These are phyloP conservation scores for Arthroderma sp. DNA, from an alignment of 2,329 filamentous ascomycete genomes.

Conservation along the genomic window DNA sequence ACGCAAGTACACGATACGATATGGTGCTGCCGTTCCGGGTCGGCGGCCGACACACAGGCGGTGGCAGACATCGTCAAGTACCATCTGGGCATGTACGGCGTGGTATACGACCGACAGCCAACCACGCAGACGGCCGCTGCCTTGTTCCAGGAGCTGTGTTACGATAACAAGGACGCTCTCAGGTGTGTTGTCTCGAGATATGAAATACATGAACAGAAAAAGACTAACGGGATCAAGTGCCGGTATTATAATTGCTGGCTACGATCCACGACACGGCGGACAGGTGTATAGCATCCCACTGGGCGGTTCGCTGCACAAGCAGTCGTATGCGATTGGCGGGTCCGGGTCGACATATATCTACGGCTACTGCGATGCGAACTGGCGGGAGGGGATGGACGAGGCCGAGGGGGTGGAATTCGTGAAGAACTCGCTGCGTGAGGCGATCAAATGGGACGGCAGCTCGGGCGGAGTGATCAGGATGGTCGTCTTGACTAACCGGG, in stretches of 20 bases:
- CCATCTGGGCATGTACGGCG: constrained; percentile 82
- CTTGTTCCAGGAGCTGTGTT: constrained; percentile 96
- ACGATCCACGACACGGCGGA: constrained; percentile 86
- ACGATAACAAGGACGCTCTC: constrained; percentile 87
- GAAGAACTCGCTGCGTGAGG: constrained; percentile 79
- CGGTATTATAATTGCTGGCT: constrained; percentile 96
- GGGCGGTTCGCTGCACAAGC: constrained; percentile 94
- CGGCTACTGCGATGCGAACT: constrained; percentile 94
- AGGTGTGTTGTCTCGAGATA: constrained; percentile 46
- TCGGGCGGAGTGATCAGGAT: constrained; percentile 96
- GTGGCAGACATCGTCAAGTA: constrained; percentile 98
- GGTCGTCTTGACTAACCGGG: constrained; percentile 85
- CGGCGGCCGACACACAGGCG: constrained; percentile 92
- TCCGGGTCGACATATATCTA: constrained; percentile 99
- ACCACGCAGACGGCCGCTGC: constrained; percentile 92
- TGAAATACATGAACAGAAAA: neutral
- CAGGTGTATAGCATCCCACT: constrained; percentile 97
- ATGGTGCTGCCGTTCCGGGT: constrained; percentile 98
- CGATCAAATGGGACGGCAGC: constrained; percentile 99
- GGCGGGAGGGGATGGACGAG: constrained; percentile 90
- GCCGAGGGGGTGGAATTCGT: constrained; percentile 83
- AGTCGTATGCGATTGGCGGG: constrained; percentile 86
- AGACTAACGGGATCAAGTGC: constrained; percentile 47
- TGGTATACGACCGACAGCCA: constrained; percentile 76
- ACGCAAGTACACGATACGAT: constrained; percentile 98